Percentiles rank a stretch among this genome's conserved stretches.
These are phyloP conservation scores for Neospora caninum DNA, from an alignment of 169 alveolate species.

Conservation along the genomic window DNA sequence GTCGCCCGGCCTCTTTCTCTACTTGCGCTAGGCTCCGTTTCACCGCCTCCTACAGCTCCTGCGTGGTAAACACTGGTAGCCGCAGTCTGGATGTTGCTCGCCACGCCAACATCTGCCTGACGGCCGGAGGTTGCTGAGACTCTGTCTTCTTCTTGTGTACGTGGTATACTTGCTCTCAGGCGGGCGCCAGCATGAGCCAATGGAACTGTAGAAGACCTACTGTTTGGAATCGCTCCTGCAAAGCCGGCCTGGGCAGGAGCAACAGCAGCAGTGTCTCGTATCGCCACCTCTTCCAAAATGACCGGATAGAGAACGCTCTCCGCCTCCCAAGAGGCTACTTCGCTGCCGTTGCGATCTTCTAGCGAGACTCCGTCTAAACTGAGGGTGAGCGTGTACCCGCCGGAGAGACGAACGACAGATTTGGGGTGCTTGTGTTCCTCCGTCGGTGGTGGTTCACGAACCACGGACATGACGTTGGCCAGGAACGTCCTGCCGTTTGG, in stretches of 20 bases:
- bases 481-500: slow-evolving; percentile 28
- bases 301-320: slow-evolving; percentile 26
- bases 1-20: background rate
- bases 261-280: slow-evolving; percentile 25
- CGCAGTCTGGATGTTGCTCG: background rate
- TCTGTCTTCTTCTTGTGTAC: no score
- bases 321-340: slow-evolving; percentile 12
- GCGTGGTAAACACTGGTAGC: background rate
- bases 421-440: background rate
- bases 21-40: background rate
- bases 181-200: background rate
- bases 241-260: background rate
- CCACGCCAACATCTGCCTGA: no score
- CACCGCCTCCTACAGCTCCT: background rate
- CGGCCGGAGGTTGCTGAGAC: no score
- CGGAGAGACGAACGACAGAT: slow-evolving; percentile 29
- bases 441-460: slow-evolving; percentile 36
- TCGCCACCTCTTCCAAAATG: slow-evolving; percentile 19
- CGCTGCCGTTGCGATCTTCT: background rate
- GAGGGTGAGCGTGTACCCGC: slow-evolving; percentile 1
- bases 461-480: slow-evolving; percentile 8
- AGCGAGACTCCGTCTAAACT: background rate
- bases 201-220: background rate
- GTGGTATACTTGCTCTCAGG: background rate
- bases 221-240: background rate